Base-by-base conservation (phyloP, 2,329 filamentous ascomycete genomes). In the Phialophora expanda region DNA sequence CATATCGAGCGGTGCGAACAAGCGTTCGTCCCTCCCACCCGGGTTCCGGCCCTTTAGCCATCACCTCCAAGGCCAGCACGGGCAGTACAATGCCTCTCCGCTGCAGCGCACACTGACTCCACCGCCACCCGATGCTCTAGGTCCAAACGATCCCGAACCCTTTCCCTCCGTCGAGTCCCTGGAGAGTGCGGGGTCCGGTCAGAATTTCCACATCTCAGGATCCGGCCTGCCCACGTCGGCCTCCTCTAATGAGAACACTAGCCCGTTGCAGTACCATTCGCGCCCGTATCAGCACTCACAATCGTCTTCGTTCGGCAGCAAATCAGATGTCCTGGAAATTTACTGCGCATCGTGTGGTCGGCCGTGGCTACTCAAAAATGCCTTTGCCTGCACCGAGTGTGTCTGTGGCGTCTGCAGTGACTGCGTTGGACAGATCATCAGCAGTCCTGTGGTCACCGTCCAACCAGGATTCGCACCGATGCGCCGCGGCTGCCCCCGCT, bases 301-400 rank as follows among this genome's bases (percentile, higher is more conserved):
- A 7, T 90, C 92, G 61, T 76, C 79, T 0, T 77, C 78, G 7
- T 79, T 77, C 69, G 77, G 78, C 66, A 78, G 73, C 62, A 78
- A 75, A 64, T 79, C 81, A 11, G 71, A 73, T 55, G 85, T 85
- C 69, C 90, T 94, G 2, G 91, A 96, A 76, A 96, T 98, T 50
- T 97, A 96, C 76, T 98, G 94, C 76, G 91, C 93, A 22, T 91
- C 90, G 56, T 98, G 94, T 75, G 88, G 91, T 70, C 87, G 89
- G 44, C 83, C 93, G 20, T 93, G 90, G 59, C 81, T 89, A 11
- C 81, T 98, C 28, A 89, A 88, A 74, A 90, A 94, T 73, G 95
- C 92, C 38, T 97, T 93, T 75, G 94, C 94, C 24, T 98, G 94
- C 77, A 97, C 93, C 0, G 93, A 97, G 78, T 98, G 95, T 77